Evolutionary conservation across 768 basidiomycete species (phyloP), one percentile per base, ranked within the genome.

Genomic region (Albatrellus ellisii): DNA sequence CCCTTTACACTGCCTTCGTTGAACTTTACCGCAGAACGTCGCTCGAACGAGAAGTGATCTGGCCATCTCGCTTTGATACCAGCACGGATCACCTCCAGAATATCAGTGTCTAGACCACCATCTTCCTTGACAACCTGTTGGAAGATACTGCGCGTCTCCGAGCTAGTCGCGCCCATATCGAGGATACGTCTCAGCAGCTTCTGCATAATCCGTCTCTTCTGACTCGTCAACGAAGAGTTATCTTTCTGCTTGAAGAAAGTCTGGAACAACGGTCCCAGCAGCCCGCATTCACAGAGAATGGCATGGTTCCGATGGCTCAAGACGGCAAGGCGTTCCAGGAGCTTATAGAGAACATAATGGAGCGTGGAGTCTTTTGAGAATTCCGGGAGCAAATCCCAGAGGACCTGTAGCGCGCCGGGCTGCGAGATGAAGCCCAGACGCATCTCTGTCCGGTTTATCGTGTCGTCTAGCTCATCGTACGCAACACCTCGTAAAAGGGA

Each of bases 51-150:
- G 46, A 90, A 71, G 54, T 89, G 86, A 43, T 77, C 72, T 0
- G 81, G 75, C 87, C 86, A 89, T 26, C 75, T 69, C 28, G 76
- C 75, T 56, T 74, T 79, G 68, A 84, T 77, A 2, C 74, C 76
- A 35, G 70, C 67, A 6, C 80, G 72, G 41, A 89, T 66, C 21
- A 86, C 59, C 33, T 85, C 84, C 34, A 88, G 56, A 26, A 84
- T 66, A 36, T 83, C 81, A 5, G 60, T 54, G 46, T 86, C 75
- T 20, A 86, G 55, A 0, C 61, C 64, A 11, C 69, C 67, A 41
- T 72, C 66, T 2, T 59, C 62, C 29, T 57, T 66, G 35, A 79
- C 63, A 0, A 68, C 67, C 21, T 62, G 65, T 49, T 79, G 74
- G 42, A 90, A 76, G 28, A 89, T 69, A 9, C 55, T 53, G 34